Evolutionary conservation across 2,329 filamentous ascomycete species (phyloP).

Genomic region (Ceratocystis papillata): DNA sequence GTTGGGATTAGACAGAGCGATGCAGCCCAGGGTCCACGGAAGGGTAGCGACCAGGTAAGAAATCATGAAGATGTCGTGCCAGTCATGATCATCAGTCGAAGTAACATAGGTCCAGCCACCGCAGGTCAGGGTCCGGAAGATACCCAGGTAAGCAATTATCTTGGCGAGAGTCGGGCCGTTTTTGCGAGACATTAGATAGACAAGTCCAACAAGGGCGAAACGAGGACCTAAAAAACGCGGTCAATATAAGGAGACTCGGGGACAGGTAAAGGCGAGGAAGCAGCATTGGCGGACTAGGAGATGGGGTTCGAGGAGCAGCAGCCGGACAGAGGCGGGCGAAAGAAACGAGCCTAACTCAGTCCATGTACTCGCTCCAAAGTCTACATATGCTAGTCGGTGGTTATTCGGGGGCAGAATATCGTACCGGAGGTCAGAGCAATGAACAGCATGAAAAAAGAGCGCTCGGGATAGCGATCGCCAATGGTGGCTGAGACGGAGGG

Average conservation of each 20-base stretch:
- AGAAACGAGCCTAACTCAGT: not conserved
- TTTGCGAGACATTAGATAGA: slow-evolving; percentile 77
- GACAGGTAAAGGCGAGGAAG: not conserved
- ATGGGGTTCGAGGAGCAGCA: not conserved
- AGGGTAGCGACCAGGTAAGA: slow-evolving; percentile 89
- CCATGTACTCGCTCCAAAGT: not conserved
- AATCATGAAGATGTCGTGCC: slow-evolving; percentile 99
- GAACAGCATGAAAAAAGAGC: slow-evolving; percentile 93
- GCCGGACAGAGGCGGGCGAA: not conserved
- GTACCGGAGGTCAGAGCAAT: slow-evolving; percentile 88
- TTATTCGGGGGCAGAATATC: slow-evolving; percentile 25
- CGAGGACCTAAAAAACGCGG: slow-evolving; percentile 54
- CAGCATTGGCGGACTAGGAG: not conserved
- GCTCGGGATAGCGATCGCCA: slow-evolving; percentile 91
- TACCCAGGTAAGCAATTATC: slow-evolving; percentile 64
- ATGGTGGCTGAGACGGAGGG: slow-evolving; percentile 94
- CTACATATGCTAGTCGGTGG: not conserved
- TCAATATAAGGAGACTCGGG: not conserved
- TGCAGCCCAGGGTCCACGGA: slow-evolving; percentile 87
- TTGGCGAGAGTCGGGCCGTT: slow-evolving; percentile 67
- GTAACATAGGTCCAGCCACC: slow-evolving; percentile 98
- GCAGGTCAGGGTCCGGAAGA: slow-evolving; percentile 85
- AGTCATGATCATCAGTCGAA: slow-evolving; percentile 94
- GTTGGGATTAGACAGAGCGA: slow-evolving; percentile 78
- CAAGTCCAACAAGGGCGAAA: slow-evolving; percentile 80